phyloP scores from a whole-genome alignment of 345 rosid species.

The Hevea brasiliensis region DNA sequence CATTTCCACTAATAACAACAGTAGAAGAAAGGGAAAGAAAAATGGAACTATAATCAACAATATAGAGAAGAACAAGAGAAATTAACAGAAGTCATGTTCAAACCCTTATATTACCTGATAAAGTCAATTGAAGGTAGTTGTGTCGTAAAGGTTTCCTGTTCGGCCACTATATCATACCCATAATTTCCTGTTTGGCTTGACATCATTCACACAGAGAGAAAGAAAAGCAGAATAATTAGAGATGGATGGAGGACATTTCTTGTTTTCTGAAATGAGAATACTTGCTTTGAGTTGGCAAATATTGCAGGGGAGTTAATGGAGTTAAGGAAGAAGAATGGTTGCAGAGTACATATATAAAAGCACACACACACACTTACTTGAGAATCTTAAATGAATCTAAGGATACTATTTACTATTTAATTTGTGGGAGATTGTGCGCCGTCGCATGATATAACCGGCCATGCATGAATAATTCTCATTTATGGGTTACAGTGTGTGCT shows the following conservation, averaged over 20 bases:
- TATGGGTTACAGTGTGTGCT: slow-evolving; percentile 18
- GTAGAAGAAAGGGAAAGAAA: background rate
- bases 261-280: slow-evolving; percentile 8
- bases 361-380: background rate
- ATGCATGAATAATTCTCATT: slow-evolving; percentile 27
- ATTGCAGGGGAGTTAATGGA: slow-evolving; percentile 7
- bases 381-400: slow-evolving; percentile 4
- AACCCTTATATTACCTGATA: slow-evolving; percentile 15
- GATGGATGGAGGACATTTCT: no score
- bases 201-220: no score
- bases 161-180: slow-evolving; percentile 16
- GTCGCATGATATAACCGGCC: slow-evolving; percentile 28
- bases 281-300: background rate
- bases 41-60: background rate
- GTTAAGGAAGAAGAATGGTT: background rate
- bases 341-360: background rate
- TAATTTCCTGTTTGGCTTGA: background rate
- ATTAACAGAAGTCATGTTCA: no score
- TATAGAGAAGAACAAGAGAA: background rate
- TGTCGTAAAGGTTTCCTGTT: slow-evolving; percentile 27
- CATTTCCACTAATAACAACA: slow-evolving; percentile 1
- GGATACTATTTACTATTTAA: background rate
- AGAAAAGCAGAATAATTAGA: no score
- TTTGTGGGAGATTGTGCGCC: slow-evolving; percentile 31
- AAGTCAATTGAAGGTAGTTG: slow-evolving; percentile 20